Evolutionary conservation across 768 basidiomycete genomes (phyloP).

Genomic region (Russula olivacea): DNA sequence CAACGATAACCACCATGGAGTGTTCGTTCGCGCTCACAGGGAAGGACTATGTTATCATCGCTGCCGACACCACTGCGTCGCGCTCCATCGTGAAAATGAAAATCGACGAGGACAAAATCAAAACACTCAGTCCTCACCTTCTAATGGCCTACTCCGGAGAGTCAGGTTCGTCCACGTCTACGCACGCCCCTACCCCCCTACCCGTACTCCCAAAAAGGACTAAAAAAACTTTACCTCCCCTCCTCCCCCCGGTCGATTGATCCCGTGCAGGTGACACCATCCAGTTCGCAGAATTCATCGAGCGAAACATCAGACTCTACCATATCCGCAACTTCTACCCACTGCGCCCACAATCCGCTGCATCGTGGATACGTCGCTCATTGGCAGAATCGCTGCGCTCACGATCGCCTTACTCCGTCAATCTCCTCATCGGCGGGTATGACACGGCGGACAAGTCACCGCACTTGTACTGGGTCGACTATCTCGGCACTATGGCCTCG

Average conservation of each 20-base stretch:
- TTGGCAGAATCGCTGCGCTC: slow-evolving; percentile 88
- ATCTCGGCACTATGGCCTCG: slow-evolving; percentile 81
- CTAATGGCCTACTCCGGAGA: slow-evolving; percentile 95
- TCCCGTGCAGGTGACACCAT: slow-evolving; percentile 75
- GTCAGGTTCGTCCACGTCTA: slow-evolving; percentile 51
- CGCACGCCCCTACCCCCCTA: no score
- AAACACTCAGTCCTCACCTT: slow-evolving; percentile 81
- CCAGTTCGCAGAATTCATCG: slow-evolving; percentile 94
- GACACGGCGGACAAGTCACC: slow-evolving; percentile 71
- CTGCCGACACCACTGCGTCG: slow-evolving; percentile 83
- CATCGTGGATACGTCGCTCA: slow-evolving; percentile 90
- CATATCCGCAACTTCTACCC: slow-evolving; percentile 91
- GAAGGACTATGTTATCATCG: slow-evolving; percentile 89
- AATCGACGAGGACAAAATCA: slow-evolving; percentile 94
- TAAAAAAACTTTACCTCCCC: not conserved
- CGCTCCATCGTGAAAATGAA: slow-evolving; percentile 98
- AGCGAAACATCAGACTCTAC: slow-evolving; percentile 92
- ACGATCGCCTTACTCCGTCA: slow-evolving; percentile 82
- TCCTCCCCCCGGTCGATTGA: not conserved
- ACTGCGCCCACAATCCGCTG: slow-evolving; percentile 84
- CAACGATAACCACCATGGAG: slow-evolving; percentile 52
- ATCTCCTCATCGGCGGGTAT: slow-evolving; percentile 88
- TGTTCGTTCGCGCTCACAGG: slow-evolving; percentile 87
- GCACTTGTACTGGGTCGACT: slow-evolving; percentile 92
- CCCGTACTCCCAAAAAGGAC: not conserved